These are phyloP conservation scores for Ochromonas danica DNA, from an alignment of 108 stramenopile species.

Conservation along the genomic window DNA sequence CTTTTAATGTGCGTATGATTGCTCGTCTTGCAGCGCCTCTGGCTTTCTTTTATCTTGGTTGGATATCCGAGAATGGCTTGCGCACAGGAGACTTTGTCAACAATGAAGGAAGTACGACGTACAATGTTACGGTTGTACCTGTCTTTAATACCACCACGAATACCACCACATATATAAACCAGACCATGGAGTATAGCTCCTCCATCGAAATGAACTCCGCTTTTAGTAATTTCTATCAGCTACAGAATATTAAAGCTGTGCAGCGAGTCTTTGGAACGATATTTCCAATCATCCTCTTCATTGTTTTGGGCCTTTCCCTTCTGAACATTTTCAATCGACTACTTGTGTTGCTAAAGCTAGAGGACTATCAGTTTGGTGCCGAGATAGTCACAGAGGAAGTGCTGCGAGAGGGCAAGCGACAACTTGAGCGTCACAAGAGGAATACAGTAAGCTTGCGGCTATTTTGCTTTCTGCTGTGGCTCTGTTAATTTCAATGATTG, in stretches of 20 bases:
- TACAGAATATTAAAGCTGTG: not conserved
- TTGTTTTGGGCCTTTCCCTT: not conserved
- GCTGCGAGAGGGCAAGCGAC: slow-evolving; percentile 33
- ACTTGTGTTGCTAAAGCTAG: slow-evolving; percentile 18
- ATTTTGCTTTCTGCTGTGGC: not conserved
- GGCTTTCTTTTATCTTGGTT: slow-evolving; percentile 34
- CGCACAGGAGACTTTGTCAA: not conserved
- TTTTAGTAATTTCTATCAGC: not conserved
- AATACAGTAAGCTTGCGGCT: not conserved
- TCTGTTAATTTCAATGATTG: not conserved
- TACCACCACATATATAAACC: not conserved
- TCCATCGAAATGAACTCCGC: not conserved
- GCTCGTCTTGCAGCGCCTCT: slow-evolving; percentile 22
- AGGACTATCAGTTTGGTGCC: slow-evolving; percentile 29
- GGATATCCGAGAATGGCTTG: slow-evolving; percentile 32
- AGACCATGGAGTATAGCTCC: not conserved
- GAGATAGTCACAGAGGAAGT: slow-evolving; percentile 31
- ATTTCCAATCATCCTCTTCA: slow-evolving; percentile 25
- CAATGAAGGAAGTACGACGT: not conserved
- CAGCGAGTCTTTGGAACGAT: slow-evolving; percentile 1
- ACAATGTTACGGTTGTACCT: not conserved
- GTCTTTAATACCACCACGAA: not conserved
- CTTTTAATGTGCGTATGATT: slow-evolving; percentile 11
- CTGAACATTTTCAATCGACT: slow-evolving; percentile 24
- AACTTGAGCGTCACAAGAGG: slow-evolving; percentile 1